Base-by-base conservation (phyloP, 2,329 filamentous ascomycete species). In the Truncatella angustata region DNA sequence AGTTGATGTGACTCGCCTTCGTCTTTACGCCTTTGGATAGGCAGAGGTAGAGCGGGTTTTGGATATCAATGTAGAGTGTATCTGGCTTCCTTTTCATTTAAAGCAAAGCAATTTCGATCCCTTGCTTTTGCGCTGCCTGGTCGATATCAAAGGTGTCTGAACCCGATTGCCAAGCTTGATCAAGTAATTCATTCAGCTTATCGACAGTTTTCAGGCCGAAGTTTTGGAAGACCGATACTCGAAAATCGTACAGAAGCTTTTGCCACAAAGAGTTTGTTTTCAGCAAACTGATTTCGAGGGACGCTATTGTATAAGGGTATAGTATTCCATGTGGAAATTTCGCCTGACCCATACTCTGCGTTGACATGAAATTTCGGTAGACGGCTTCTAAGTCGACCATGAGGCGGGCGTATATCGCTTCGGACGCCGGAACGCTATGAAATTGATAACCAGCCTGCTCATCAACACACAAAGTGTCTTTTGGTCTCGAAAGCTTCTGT, bases 61-160 rank as follows among this genome's bases (percentile, higher is more conserved):
- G n/a, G n/a, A n/a, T n/a, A n/a, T n/a, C n/a, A n/a, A n/a, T n/a
- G n/a, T n/a, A n/a, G n/a, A n/a, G n/a, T n/a, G n/a, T n/a, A n/a
- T n/a, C n/a, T n/a, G n/a, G n/a, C n/a, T n/a, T n/a, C n/a, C n/a
- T n/a, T n/a, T n/a, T n/a, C n/a, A n/a, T 28, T 49, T 36, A 49
- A 24, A 49, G 42, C 5, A 49, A 14, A 5, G 47, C 47, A 16
- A 49, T 36, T 9, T 49, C 47, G 16, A 49, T 28, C 18, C 21
- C 35, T 30, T 36, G 21, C 16, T 14, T 14, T n/a, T 30, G 35
- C 11, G 47, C 35, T 12, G 35, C 47, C 12, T 26, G 20, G 6
- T 49, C 47, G 26, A 49, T 49, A 39, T 49, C 47, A 12, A 40
- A 32, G 9, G 30, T n/a, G n/a, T 49, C 47, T n/a, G 39, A 4